These are phyloP conservation scores for Piloderma croceum DNA, from an alignment of 768 basidiomycete genomes.

Conservation along the genomic window DNA sequence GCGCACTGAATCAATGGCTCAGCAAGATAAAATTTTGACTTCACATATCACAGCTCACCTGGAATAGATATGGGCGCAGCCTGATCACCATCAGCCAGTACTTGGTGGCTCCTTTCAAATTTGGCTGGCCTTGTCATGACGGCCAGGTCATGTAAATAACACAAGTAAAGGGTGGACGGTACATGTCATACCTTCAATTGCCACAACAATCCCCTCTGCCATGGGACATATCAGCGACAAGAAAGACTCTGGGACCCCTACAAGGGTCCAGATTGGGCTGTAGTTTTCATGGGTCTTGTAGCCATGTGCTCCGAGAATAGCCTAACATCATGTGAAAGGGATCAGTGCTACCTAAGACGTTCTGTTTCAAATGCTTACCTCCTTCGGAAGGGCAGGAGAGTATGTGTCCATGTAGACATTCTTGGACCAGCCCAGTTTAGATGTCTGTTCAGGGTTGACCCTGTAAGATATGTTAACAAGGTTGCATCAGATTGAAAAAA, in stretches of 20 bases:
- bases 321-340: constrained; percentile 10
- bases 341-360: too few relatives aligned
- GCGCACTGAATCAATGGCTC: constrained; percentile 14
- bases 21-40: not conserved
- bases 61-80: constrained; percentile 18
- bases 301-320: constrained; percentile 23
- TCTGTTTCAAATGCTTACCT: constrained; percentile 12
- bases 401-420: constrained; percentile 20
- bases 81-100: constrained; percentile 23
- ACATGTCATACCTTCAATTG: constrained; percentile 15
- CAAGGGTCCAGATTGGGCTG: constrained; percentile 20
- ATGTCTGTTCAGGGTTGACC: constrained; percentile 17
- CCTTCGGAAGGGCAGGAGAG: constrained; percentile 20
- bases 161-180: too few relatives aligned
- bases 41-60: constrained; percentile 7
- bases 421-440: constrained; percentile 22
- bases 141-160: too few relatives aligned
- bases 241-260: constrained; percentile 21
- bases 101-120: constrained; percentile 18
- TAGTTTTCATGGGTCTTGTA: constrained; percentile 19
- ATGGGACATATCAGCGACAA: constrained; percentile 21
- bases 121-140: constrained; percentile 12
- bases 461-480: constrained; percentile 9
- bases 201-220: constrained; percentile 18
- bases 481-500: not conserved